Conservation (phyloP, 129 eudicot species). For the Flaveria linearis region DNA sequence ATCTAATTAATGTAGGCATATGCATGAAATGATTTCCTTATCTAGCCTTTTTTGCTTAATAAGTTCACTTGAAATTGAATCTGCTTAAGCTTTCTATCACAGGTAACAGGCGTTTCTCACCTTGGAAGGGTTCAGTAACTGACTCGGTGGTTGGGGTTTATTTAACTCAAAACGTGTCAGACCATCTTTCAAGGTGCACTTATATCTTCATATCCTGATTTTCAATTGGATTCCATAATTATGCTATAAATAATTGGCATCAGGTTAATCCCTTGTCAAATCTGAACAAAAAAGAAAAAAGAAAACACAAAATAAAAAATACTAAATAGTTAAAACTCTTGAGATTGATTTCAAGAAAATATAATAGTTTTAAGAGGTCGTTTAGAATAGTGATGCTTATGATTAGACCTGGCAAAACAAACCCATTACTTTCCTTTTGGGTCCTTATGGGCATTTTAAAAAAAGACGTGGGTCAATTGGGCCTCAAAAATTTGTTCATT, state of each 20-base stretch:
- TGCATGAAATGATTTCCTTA: slow-evolving; percentile 7
- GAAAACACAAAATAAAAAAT: no score
- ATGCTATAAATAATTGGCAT: background rate
- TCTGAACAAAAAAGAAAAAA: background rate
- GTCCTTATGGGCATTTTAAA: no score
- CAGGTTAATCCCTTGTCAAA: slow-evolving; percentile 7
- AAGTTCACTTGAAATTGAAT: slow-evolving; percentile 7
- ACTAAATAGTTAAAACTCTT: background rate
- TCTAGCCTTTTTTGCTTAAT: slow-evolving; percentile 1
- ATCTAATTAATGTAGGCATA: background rate
- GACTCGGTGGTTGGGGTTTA: slow-evolving; percentile 78
- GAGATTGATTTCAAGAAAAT: background rate
- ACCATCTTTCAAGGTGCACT: slow-evolving; percentile 68
- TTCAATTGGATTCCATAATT: slow-evolving; percentile 9
- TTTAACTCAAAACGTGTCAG: slow-evolving; percentile 72
- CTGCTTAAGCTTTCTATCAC: slow-evolving; percentile 10
- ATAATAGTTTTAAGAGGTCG: background rate
- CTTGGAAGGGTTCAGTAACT: slow-evolving; percentile 77
- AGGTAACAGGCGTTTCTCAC: slow-evolving; percentile 67
- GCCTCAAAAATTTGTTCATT: no score
- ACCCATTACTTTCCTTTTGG: no score
- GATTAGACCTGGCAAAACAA: no score
- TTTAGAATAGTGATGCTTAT: background rate
- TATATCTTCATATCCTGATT: background rate
- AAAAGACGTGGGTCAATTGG: no score